Base-by-base conservation (phyloP, 768 basidiomycete species). In the Dioszegia crocea region DNA sequence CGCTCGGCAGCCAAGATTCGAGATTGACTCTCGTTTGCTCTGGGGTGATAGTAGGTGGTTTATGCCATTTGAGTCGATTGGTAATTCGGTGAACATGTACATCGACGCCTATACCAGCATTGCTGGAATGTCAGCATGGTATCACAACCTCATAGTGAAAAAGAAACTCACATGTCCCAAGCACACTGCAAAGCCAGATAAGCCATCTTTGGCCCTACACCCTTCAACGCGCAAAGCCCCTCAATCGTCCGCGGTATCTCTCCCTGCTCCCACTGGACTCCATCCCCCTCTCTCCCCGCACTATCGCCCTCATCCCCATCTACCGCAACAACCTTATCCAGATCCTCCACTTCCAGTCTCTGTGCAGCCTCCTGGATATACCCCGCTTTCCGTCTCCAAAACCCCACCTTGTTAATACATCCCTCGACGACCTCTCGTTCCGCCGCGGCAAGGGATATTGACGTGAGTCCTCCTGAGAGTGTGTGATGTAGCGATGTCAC, bases 151-250 rank as follows among this genome's bases (percentile, higher is more conserved):
- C 29, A 39, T 14, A 38, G 29, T 17, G 12, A 31, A 26, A 8
- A 4, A 14, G 11, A 24, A 31, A 59, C 86, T 56, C 67, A 89
- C 88, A 89, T 61, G 63, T 87, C 82, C 90, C 89, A 94, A 1
- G 89, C 91, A 26, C 70, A 83, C 64, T 91, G 91, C 2, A 94
- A 80, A 1, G 85, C 80, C 33, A 96, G 75, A 77, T 89, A 94
- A 0, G 90, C 90, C 91, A 98, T 96, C 76, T 99, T 98, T 0
- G 92, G 94, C 0, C 94, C 94, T 0, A 97, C 92, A 0, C 94
- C 94, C 1, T 86, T 85, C 12, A 98, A 78, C 4, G 87, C 87
- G 65, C 91, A 89, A 9, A 99, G 80, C 39, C 89, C 89, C 36
- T 91, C 91, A 2, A 87, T 84, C 0, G 90, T 92, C 72, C 87